Percentiles rank a stretch among this genome's conserved stretches.
Conservation (phyloP, 495 filamentous ascomycete genomes). For the Extremus antarcticus region DNA sequence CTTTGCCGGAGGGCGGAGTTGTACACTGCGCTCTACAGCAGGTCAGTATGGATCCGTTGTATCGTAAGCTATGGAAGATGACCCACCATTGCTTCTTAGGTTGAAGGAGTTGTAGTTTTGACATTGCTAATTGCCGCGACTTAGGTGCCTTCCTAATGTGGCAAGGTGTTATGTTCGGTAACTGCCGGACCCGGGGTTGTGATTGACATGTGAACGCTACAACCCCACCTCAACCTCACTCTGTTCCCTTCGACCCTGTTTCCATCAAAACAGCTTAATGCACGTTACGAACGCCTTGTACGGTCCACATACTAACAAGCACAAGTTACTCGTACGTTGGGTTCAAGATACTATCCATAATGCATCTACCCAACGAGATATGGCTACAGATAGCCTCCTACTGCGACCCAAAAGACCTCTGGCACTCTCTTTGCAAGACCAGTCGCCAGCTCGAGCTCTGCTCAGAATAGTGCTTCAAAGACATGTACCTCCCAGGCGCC, state of each 20-base stretch:
- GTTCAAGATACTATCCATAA: not conserved
- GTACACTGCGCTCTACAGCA: slow-evolving; percentile 70
- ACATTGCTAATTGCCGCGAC: not conserved
- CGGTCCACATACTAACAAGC: not conserved
- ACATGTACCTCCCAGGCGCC: not conserved
- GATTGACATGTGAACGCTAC: not conserved
- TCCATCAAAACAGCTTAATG: no score
- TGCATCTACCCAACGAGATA: slow-evolving; percentile 3
- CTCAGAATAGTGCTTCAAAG: not conserved
- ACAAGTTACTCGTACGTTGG: not conserved
- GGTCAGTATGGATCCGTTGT: not conserved
- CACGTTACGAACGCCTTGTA: no score
- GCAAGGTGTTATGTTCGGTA: not conserved
- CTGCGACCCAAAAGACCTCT: not conserved
- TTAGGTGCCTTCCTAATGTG: not conserved
- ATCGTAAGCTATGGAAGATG: not conserved
- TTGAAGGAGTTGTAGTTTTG: not conserved
- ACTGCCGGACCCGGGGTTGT: not conserved
- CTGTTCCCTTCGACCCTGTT: no score
- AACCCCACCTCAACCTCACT: not conserved
- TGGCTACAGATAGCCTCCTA: slow-evolving; percentile 1
- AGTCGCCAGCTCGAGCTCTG: not conserved
- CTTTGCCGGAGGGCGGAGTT: slow-evolving; percentile 93
- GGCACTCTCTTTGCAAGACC: not conserved
- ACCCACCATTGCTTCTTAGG: not conserved